Evolutionary conservation across 148 eudicot genomes (phyloP), one percentile per base, ranked within the genome.

Genomic region (Rheum nobile): DNA sequence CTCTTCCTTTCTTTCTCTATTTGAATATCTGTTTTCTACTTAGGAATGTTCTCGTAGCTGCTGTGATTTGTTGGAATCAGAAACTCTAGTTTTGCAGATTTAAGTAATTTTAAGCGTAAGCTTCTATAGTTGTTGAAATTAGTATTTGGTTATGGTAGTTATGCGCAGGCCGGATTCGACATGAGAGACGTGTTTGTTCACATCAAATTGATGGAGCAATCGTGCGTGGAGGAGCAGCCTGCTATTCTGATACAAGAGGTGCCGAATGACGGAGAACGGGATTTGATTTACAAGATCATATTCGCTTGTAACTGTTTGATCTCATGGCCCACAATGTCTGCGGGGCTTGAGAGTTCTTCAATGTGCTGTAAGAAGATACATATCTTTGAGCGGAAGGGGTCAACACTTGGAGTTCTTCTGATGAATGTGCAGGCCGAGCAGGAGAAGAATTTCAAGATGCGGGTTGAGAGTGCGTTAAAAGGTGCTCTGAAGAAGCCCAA

Each of bases 161-260:
- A 95, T 82, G 91, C 97, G 13, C 91, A 91, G 69, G 97, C 96
- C 10, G 98, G 98, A 32, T 95, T 95, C 54, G 92, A 90, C 73
- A 95, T 95, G 96, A 95, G 88, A 67, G 97, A 91, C 28, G 98
- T 95, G 77, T 87, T 95, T 79, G 72, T 91, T 65, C 98, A 95
- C 77, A 87, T 91, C 4, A 84, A 83, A 74, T 81, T 95, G 82
- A 84, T 95, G 80, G 98, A 95, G 71, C 93, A 95, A 79, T 87
- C 98, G 0, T 77, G 86, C 1, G 74, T n/a, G 0, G 93, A 90
- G 14, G 98, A 88, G 42, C 88, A 88, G 63, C 96, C 96, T 8
- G 97, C 93, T 19, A 81, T 88, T 68, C 42, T 86, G 79, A 86
- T 89, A n/a, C 89, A 94, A 74, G 93, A 89, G 70, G 78, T 83